Evolutionary conservation across 2,329 filamentous ascomycete species (phyloP).

Genomic region (Rutstroemia sydowiana): DNA sequence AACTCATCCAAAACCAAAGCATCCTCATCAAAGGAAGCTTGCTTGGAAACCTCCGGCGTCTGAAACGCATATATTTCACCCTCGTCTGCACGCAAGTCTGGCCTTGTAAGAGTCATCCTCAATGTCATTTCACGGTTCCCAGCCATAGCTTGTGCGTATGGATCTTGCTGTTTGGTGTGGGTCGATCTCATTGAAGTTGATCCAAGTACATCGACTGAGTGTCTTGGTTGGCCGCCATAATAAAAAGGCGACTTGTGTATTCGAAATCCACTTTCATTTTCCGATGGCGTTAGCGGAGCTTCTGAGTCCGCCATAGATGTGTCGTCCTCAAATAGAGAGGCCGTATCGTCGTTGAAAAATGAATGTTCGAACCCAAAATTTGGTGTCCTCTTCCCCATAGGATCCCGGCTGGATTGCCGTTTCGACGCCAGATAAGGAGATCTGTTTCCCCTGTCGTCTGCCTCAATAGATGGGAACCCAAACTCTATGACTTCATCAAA

Average conservation of each 20-base stretch:
- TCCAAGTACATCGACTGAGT: conserved; percentile 34
- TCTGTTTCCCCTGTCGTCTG: conserved; percentile 30
- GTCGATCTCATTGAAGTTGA: conserved; percentile 24
- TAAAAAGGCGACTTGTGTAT: conserved; percentile 20
- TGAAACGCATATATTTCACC: conserved; percentile 67
- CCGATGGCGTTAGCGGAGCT: conserved; percentile 35
- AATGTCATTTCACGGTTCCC: conserved; percentile 85
- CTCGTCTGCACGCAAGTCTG: conserved; percentile 73
- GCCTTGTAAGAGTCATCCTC: conserved; percentile 88
- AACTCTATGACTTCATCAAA: conserved; percentile 95
- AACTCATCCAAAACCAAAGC: conserved; percentile 49
- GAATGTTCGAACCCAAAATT: conserved; percentile 46
- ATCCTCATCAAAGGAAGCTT: conserved; percentile 35
- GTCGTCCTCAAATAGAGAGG: conserved; percentile 49
- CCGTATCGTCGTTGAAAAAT: conserved; percentile 51
- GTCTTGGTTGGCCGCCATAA: conserved; percentile 29
- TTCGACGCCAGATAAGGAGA: conserved; percentile 18
- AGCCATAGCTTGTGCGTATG: conserved; percentile 44
- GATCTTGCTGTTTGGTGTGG: conserved; percentile 23
- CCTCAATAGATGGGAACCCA: conserved; percentile 68
- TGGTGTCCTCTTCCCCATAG: conserved; percentile 25
- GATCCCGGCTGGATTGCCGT: conserved; percentile 15
- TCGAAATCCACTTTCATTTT: conserved; percentile 23
- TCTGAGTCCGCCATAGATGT: conserved; percentile 50
- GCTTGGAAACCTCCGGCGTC: conserved; percentile 30